Base-by-base conservation (phyloP, 495 filamentous ascomycete genomes). In the Penicillium lagena region DNA sequence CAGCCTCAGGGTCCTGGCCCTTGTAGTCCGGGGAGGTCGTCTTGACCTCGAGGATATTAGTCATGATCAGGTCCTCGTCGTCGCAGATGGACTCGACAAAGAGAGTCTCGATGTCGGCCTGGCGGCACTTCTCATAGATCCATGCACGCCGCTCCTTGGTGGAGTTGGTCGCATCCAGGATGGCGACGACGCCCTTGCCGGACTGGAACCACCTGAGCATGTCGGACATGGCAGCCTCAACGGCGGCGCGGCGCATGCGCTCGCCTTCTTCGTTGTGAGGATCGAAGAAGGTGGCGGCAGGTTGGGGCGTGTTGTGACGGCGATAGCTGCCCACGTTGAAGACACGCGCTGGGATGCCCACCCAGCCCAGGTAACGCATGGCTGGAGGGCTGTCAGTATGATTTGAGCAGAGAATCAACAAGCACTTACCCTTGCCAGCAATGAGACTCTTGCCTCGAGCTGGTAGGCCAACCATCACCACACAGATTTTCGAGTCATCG, bases 281-380 rank as follows among this genome's bases (percentile, higher is more conserved):
- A 55, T 94, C 90, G 64, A 98, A 98, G 76, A 98, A 98, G 54
- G 86, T 84, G 13, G 93, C 93, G 0, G 77, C 73, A 2, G 93
- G 93, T 44, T 88, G 85, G 7, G 93, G 90, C 2, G 88, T 93
- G 50, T 85, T 82, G 49, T 81, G 72, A 49, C 93, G 87, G 41
- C 93, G 89, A 56, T 98, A 98, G 52, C 82, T 85, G 55, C 93
- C 93, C 39, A 98, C 93, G 49, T 98, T 98, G 82, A 98, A 98
- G 52, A 86, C 87, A 54, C 86, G 84, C 38, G 93, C 90, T 28
- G 82, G 81, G 56, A 98, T 89, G 14, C 89, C 94, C 35, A 97
- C 85, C 93, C 93, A 98, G 57, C 80, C 85, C 14, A 98, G 82
- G 66, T 98, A 98, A 29, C 93, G 80, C 62, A 95, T 89, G 46